Evolutionary conservation across 164 flowering plant genomes (phyloP).

Genomic region (Stephania yunnanensis): DNA sequence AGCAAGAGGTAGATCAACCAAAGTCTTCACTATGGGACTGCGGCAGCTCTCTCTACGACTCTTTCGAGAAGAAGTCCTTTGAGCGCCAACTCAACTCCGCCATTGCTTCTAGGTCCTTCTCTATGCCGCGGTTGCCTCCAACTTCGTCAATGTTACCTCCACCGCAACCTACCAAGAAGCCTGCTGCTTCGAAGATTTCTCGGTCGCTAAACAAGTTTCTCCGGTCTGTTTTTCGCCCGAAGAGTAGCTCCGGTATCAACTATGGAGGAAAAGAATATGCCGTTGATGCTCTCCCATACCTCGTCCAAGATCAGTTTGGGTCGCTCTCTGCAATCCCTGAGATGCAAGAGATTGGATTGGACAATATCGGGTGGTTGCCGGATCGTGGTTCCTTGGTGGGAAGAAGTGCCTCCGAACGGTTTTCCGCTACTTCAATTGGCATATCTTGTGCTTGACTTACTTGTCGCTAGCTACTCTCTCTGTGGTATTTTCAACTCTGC

Average conservation of each 20-base stretch:
- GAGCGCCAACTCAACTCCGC: slow-evolving; percentile 75
- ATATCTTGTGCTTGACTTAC: slow-evolving; percentile 26
- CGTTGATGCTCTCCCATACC: slow-evolving; percentile 18
- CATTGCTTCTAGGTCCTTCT: slow-evolving; percentile 52
- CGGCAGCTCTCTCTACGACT: slow-evolving; percentile 82
- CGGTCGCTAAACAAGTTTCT: slow-evolving; percentile 49
- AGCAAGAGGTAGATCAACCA: slow-evolving; percentile 6
- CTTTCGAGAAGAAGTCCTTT: slow-evolving; percentile 84
- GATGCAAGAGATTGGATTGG: slow-evolving; percentile 32
- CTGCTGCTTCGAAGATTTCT: slow-evolving; percentile 41
- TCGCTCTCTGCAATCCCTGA: slow-evolving; percentile 49
- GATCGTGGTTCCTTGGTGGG: slow-evolving; percentile 30
- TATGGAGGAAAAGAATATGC: slow-evolving; percentile 4
- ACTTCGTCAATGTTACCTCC: slow-evolving; percentile 8
- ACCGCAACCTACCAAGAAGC: slow-evolving; percentile 15
- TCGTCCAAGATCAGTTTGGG: slow-evolving; percentile 30
- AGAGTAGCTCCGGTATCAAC: slow-evolving; percentile 4
- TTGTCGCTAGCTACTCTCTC: no score
- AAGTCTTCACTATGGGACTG: slow-evolving; percentile 63
- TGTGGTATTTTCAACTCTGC: no score
- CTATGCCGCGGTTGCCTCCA: slow-evolving; percentile 62
- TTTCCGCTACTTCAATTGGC: slow-evolving; percentile 30
- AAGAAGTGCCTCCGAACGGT: slow-evolving; percentile 44
- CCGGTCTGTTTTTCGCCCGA: slow-evolving; percentile 39
- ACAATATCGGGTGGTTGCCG: slow-evolving; percentile 27